These are phyloP conservation scores for Coprinopsis sp. DNA, from an alignment of 768 basidiomycete species.

Conservation along the genomic window DNA sequence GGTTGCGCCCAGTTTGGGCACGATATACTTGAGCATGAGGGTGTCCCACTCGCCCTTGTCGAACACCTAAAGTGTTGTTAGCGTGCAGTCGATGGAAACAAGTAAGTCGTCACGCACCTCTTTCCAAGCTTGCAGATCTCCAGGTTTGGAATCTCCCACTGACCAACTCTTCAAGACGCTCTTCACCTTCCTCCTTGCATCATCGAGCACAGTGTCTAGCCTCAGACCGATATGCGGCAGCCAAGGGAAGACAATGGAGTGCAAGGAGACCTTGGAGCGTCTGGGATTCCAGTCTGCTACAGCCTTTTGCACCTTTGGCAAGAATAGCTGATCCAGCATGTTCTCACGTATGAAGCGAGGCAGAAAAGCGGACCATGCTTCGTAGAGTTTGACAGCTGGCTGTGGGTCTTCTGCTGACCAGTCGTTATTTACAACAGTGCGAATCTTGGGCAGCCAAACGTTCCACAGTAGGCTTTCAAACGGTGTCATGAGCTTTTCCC, in stretches of 20 bases:
- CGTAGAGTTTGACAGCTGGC: conserved; percentile 78
- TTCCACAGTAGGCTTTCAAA: conserved; percentile 95
- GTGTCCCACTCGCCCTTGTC: conserved; percentile 82
- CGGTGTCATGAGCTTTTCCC: conserved; percentile 79
- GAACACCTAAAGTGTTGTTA: conserved; percentile 55
- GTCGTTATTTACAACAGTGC: conserved; percentile 90
- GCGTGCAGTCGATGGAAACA: background rate
- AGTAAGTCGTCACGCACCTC: conserved; percentile 45
- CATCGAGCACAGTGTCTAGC: conserved; percentile 79
- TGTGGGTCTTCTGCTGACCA: conserved; percentile 76
- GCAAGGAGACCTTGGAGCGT: conserved; percentile 55
- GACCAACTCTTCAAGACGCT: conserved; percentile 72
- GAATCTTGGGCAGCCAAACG: conserved; percentile 92
- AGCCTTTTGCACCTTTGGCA: conserved; percentile 87
- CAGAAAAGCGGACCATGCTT: conserved; percentile 82
- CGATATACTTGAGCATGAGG: conserved; percentile 82
- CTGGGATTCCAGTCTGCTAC: conserved; percentile 80
- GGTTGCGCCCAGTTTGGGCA: conserved; percentile 83
- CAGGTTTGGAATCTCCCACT: conserved; percentile 64
- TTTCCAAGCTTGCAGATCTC: conserved; percentile 78
- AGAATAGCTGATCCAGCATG: conserved; percentile 89
- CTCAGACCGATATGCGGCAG: conserved; percentile 81
- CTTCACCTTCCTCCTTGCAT: conserved; percentile 84
- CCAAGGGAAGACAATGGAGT: conserved; percentile 92
- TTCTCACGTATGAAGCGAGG: conserved; percentile 93